Evolutionary conservation across 345 rosid species (phyloP).

Genomic region (Pistacia integerrima): DNA sequence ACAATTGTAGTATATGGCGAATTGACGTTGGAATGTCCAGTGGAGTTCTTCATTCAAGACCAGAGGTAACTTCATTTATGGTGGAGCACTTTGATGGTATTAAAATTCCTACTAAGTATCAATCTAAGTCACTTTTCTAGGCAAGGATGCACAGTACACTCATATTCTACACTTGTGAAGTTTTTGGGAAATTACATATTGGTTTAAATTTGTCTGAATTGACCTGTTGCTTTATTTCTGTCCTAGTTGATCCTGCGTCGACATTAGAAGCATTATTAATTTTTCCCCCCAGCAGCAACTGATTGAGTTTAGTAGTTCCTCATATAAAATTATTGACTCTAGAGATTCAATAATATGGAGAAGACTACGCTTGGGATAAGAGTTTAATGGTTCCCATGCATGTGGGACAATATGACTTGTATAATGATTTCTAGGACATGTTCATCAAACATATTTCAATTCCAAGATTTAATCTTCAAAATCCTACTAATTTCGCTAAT

Average conservation of each 20-base stretch:
- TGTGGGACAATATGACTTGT: background rate
- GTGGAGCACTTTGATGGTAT: no score
- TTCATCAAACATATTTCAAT: background rate
- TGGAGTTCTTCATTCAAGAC: conserved; percentile 87
- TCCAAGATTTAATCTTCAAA: no score
- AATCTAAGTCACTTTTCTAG: background rate
- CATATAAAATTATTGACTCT: no score
- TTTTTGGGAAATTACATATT: background rate
- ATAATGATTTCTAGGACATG: background rate
- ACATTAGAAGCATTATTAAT: no score
- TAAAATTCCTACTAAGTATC: background rate
- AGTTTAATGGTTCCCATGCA: background rate
- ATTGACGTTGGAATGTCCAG: conserved; percentile 97
- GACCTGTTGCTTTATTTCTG: no score
- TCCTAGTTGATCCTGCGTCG: no score
- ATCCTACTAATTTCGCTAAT: background rate
- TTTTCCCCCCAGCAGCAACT: no score
- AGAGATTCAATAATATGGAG: no score
- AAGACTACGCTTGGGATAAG: background rate
- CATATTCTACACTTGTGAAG: background rate
- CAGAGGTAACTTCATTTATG: conserved; percentile 62
- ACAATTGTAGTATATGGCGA: conserved; percentile 82
- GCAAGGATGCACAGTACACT: background rate
- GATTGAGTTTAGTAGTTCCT: no score
- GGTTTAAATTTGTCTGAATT: background rate